Evolutionary conservation across 495 filamentous ascomycete genomes (phyloP), one percentile per base, ranked within the genome.

Genomic region (Lepidopterella palustris): DNA sequence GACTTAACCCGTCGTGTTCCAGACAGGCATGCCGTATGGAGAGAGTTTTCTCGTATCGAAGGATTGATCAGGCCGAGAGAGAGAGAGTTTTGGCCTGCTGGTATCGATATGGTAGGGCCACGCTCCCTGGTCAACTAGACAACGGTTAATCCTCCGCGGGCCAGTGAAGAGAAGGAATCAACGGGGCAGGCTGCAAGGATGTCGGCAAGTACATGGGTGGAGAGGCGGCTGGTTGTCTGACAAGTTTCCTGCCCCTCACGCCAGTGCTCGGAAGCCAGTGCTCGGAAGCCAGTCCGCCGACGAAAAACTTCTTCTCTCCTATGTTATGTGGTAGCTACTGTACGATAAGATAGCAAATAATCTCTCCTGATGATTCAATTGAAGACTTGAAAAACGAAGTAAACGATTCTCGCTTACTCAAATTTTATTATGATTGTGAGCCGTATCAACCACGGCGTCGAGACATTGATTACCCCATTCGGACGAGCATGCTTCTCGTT

Each of bases 1-100:
- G 63, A 56, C 45, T n/a, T 53, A 50, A 45, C 49, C 27, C 53
- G 23, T 59, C 35, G 55, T 15, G 55, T 31, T 45, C 35, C 27
- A 29, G 2, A 24, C 11, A 20, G 35, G 32, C 13, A 24, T 52
- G 53, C 57, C 52, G 31, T 59, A 50, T 62, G 55, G 53, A 55
- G 55, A 27, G 27, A 35, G 24, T 24, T 4, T 31, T 23, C 18
- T 58, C 60, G 60, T 62, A 53, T 53, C 50, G 50, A 47, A 29
- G 57, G 40, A 53, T 28, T 27, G 47, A 51, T 27, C 3, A 20
- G 35, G 1, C 13, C 25, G 13, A 39, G 28, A 18, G 60, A 11
- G 60, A 11, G 54, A 24, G 56, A 48, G 20, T 45, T 21, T 24
- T 54, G 49, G 9, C 40, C n/a, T 10, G 45, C 24, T 49, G 15